Evolutionary conservation across 768 basidiomycete species (phyloP), one percentile per base, ranked within the genome.

Genomic region (Tylopilus cervinicoccineus): DNA sequence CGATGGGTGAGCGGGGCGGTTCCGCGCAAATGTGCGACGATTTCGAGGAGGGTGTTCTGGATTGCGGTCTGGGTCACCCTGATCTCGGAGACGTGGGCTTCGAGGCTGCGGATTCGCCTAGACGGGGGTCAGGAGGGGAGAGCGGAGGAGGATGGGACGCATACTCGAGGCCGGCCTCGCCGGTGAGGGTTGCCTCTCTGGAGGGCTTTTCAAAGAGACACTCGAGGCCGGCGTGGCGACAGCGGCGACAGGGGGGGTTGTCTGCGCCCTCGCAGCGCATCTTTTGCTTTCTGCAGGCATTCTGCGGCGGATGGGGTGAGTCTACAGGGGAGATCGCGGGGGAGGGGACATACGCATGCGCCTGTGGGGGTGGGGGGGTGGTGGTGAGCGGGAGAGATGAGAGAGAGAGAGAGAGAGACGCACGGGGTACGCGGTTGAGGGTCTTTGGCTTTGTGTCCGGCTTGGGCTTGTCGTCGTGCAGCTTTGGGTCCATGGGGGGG

Each of bases 221-320:
- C 34, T 93, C 89, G 12, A 96, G 75, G 3, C 90, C 88, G 17
- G 88, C 85, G 59, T 92, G 87, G 27, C 89, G 79, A 70, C 94
- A 97, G 37, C 94, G 82, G 60, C 88, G 84, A 70, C 94, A 97
- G n/a, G 94, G 94, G 22, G 94, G 93, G 60, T 90, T 93, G 65
- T 96, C 94, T 14, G 93, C 94, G 2, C 92, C 93, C 67, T 94
- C 92, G 64, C 93, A 97, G 58, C 93, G 78, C 94, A 96, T 96
- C 73, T 96, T 96, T 75, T 94, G 93, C 62, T 92, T 89, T 58
- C 93, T 76, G 68, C 93, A 95, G 16, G 92, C 89, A 82, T 94
- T 94, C 91, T 93, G 64, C 34, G 34, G 36, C 37, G 42, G 26
- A 52, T 24, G 34, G 39, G 45, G 54, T 66, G 56, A 61, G 53